Percentiles rank a stretch among this genome's conserved stretches.
These are phyloP conservation scores for Vitis riparia DNA, from an alignment of 164 flowering plant species.

Conservation along the genomic window DNA sequence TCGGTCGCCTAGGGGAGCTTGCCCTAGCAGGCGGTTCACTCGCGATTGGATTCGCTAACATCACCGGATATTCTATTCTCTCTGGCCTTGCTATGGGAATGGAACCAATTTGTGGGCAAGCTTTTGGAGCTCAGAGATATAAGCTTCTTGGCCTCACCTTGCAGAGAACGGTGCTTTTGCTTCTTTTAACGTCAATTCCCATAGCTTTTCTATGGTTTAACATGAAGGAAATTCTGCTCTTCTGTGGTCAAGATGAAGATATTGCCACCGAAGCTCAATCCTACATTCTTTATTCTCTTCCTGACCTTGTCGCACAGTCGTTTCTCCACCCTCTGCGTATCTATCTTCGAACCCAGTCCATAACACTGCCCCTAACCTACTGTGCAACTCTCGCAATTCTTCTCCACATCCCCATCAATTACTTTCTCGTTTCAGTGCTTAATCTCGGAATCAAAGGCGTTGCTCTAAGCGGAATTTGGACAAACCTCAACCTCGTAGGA, in stretches of 20 bases:
- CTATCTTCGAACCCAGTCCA: conserved; percentile 68
- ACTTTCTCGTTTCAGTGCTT: conserved; percentile 52
- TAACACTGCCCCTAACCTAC: conserved; percentile 63
- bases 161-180: conserved; percentile 57
- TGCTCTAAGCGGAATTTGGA: conserved; percentile 58
- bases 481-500: conserved; percentile 53
- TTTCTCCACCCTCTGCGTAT: conserved; percentile 74
- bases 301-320: conserved; percentile 61
- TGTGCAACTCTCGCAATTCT: conserved; percentile 57
- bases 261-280: conserved; percentile 57
- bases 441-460: conserved; percentile 63
- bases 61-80: conserved; percentile 80
- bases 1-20: conserved; percentile 71
- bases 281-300: conserved; percentile 58
- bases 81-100: conserved; percentile 81
- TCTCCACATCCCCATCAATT: conserved; percentile 71
- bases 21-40: conserved; percentile 71
- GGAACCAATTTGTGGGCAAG: conserved; percentile 91
- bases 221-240: conserved; percentile 49
- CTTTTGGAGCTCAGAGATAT: conserved; percentile 65
- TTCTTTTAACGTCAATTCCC: conserved; percentile 50
- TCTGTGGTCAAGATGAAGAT: conserved; percentile 53
- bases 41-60: conserved; percentile 79
- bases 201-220: conserved; percentile 60
- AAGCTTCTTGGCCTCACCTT: conserved; percentile 60